Conservation (phyloP, 805 yeast species). For the Starmera dryadoides region DNA sequence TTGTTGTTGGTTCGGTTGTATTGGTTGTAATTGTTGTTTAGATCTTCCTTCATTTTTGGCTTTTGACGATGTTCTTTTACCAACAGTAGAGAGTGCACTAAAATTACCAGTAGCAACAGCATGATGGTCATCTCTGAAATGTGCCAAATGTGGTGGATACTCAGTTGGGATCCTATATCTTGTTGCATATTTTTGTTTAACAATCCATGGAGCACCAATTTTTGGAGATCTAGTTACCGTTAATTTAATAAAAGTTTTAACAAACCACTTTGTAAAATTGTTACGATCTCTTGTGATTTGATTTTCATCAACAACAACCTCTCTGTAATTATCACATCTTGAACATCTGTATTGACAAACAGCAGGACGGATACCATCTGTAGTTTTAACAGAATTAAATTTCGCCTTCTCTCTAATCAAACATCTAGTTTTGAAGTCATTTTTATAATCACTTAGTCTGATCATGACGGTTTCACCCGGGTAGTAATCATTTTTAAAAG, state of each 20-base stretch:
- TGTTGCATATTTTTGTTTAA: slow-evolving; percentile 67
- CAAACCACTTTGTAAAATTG: slow-evolving; percentile 81
- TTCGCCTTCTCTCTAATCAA: slow-evolving; percentile 81
- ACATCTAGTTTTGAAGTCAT: slow-evolving; percentile 28
- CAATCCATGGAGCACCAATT: slow-evolving; percentile 95
- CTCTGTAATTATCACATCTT: slow-evolving; percentile 43
- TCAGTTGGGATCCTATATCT: slow-evolving; percentile 58
- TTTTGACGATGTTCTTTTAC: neutral
- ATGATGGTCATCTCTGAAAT: slow-evolving; percentile 14
- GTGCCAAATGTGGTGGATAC: slow-evolving; percentile 45
- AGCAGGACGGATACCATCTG: slow-evolving; percentile 37
- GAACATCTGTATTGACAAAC: slow-evolving; percentile 67
- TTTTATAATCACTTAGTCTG: slow-evolving; percentile 25
- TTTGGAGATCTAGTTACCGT: slow-evolving; percentile 59
- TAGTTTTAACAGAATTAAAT: slow-evolving; percentile 43
- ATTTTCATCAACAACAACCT: slow-evolving; percentile 63
- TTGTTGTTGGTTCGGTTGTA: slow-evolving; percentile 9
- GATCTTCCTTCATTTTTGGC: neutral
- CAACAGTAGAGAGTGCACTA: no score
- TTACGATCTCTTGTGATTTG: slow-evolving; percentile 79
- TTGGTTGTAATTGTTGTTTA: neutral
- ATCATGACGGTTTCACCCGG: slow-evolving; percentile 85
- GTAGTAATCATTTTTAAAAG: slow-evolving; percentile 75
- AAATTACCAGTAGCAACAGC: slow-evolving; percentile 2
- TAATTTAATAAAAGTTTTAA: slow-evolving; percentile 83